These are phyloP conservation scores for Apophysomyces sp. DNA, from an alignment of 371 early-diverging fungal genomes.

Conservation along the genomic window DNA sequence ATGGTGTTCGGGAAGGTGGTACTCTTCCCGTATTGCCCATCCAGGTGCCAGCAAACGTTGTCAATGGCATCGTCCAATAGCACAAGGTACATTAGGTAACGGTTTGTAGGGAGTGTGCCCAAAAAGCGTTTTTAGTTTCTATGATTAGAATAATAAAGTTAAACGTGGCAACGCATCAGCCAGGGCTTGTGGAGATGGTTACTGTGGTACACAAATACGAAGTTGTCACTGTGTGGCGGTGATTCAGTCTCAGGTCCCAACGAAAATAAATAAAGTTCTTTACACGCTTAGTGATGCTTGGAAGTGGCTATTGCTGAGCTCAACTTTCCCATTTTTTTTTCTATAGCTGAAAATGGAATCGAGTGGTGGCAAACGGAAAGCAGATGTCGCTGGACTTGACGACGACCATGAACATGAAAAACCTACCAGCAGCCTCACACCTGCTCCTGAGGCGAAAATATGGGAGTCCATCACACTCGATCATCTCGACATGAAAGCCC, in stretches of 20 bases:
- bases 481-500: conserved; percentile 35
- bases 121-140: no score
- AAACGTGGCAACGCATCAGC: no score
- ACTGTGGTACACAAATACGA: no score
- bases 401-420: neutral
- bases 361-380: neutral
- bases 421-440: neutral
- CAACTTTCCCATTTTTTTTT: neutral
- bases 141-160: no score
- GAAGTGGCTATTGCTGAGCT: no score
- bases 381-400: neutral
- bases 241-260: neutral
- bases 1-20: conserved; percentile 42
- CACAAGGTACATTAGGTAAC: no score
- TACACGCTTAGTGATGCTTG: no score
- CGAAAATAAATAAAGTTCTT: neutral
- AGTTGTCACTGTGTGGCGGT: no score
- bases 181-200: no score
- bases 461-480: conserved; percentile 35
- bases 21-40: conserved; percentile 34
- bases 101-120: no score
- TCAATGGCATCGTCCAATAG: conserved; percentile 10
- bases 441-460: conserved; percentile 5
- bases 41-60: neutral
- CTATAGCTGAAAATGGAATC: neutral